Evolutionary conservation across 495 filamentous ascomycete genomes (phyloP).

Genomic region (Hyphodiscus hymeniophilus): DNA sequence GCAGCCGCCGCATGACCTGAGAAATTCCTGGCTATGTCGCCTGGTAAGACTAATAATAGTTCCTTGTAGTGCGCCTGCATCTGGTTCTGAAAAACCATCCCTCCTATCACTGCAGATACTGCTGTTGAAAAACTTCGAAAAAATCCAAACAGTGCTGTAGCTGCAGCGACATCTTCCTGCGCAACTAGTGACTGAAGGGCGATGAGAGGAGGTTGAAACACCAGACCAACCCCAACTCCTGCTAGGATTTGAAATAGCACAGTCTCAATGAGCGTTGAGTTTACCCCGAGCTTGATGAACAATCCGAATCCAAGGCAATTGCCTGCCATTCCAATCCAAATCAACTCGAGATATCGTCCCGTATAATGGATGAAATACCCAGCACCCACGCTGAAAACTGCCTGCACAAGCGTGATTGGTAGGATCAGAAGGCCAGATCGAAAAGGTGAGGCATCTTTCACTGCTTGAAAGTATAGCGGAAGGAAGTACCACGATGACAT

Average conservation of each 20-base stretch:
- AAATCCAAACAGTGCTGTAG: slow-evolving; percentile 56
- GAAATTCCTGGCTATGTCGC: neutral
- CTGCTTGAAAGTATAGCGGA: slow-evolving; percentile 77
- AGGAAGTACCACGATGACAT: slow-evolving; percentile 44
- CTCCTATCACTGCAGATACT: slow-evolving; percentile 55
- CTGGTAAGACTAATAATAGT: slow-evolving; percentile 8
- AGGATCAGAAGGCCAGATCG: slow-evolving; percentile 66
- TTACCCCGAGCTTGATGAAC: slow-evolving; percentile 38
- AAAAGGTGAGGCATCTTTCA: slow-evolving; percentile 45
- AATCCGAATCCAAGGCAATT: slow-evolving; percentile 50
- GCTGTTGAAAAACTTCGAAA: slow-evolving; percentile 53
- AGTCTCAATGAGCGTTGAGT: slow-evolving; percentile 38
- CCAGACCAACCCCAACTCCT: slow-evolving; percentile 43
- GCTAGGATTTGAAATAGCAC: slow-evolving; percentile 41
- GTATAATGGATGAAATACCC: slow-evolving; percentile 51
- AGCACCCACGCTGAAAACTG: slow-evolving; percentile 35
- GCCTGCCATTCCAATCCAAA: slow-evolving; percentile 39
- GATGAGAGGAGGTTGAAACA: slow-evolving; percentile 62
- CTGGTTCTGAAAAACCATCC: slow-evolving; percentile 55
- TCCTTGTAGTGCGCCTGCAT: slow-evolving; percentile 19
- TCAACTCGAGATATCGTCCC: slow-evolving; percentile 48
- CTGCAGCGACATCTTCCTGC: slow-evolving; percentile 52
- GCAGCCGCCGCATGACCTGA: neutral
- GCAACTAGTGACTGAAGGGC: slow-evolving; percentile 62
- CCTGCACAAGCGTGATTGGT: slow-evolving; percentile 43